These are phyloP conservation scores for Glomus cerebriforme DNA, from an alignment of 192 early-diverging fungal species.

Conservation along the genomic window DNA sequence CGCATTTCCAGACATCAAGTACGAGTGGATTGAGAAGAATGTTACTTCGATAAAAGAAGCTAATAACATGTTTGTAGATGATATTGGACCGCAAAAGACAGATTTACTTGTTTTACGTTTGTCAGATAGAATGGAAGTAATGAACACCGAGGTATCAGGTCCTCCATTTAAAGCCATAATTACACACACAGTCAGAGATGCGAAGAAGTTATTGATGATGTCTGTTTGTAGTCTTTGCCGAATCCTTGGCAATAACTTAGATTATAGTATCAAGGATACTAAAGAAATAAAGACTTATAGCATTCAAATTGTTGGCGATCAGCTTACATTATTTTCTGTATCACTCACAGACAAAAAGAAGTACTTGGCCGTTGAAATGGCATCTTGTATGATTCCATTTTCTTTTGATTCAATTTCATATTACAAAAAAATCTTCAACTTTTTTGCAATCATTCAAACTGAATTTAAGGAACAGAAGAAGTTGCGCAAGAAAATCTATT, in stretches of 20 bases:
- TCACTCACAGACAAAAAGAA: not conserved
- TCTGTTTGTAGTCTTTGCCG: not conserved
- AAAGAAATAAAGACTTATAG: not conserved
- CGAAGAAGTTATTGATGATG: constrained; percentile 24
- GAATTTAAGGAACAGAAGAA: constrained; percentile 2
- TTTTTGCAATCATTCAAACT: not conserved
- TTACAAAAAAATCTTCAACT: constrained; percentile 18
- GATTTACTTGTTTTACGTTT: constrained; percentile 6
- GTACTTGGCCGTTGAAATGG: constrained; percentile 2
- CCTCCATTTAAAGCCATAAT: not conserved
- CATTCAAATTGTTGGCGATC: constrained; percentile 8
- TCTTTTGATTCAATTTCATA: constrained; percentile 13
- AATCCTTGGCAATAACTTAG: not conserved
- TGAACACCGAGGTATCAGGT: constrained; percentile 1
- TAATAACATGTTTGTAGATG: not conserved
- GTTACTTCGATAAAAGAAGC: constrained; percentile 5
- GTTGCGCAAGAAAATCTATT: not conserved
- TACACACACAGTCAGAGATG: constrained; percentile 10
- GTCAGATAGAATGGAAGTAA: not conserved
- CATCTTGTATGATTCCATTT: constrained; percentile 8
- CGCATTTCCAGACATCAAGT: constrained; percentile 2
- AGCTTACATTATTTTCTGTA: not conserved
- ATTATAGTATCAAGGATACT: not conserved
- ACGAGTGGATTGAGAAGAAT: constrained; percentile 13
- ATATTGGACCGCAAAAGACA: not conserved